These are phyloP conservation scores for Penicillium sp. DNA, from an alignment of 2,329 filamentous ascomycete species.

Conservation along the genomic window DNA sequence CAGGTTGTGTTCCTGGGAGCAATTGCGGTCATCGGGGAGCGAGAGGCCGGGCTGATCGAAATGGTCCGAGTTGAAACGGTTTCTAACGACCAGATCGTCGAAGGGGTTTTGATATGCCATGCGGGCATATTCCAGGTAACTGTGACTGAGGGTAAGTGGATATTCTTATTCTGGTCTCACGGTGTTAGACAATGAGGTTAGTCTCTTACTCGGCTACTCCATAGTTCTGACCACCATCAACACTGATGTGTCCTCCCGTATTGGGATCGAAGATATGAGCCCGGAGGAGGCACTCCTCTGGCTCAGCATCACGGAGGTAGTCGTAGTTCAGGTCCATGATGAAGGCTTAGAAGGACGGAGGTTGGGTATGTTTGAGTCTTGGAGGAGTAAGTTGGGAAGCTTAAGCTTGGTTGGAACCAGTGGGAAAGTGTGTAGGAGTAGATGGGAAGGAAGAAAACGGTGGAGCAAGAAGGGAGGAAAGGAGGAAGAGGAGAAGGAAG, in stretches of 20 bases:
- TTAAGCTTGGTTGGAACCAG: conserved; percentile 1
- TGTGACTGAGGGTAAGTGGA: not conserved
- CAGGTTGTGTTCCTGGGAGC: not conserved
- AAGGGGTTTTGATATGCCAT: not conserved
- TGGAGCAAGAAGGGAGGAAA: not conserved
- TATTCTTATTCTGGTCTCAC: not conserved
- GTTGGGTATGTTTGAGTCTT: not conserved
- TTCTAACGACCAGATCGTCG: not conserved
- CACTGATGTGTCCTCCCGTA: not conserved
- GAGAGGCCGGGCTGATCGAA: no score
- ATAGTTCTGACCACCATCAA: not conserved
- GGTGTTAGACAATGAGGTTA: not conserved
- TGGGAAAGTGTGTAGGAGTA: not conserved
- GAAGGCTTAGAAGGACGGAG: not conserved
- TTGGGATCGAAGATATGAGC: not conserved
- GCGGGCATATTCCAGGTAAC: not conserved
- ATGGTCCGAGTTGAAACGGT: no score
- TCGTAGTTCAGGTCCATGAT: not conserved
- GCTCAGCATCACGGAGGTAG: not conserved
- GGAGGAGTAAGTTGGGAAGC: not conserved
- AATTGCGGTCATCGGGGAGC: no score
- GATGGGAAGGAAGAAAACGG: not conserved
- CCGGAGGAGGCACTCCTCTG: not conserved
- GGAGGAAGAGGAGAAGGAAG: not conserved
- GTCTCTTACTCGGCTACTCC: not conserved